Conservation (phyloP, 2,329 filamentous ascomycete species). For the Alternaria brassicae region DNA sequence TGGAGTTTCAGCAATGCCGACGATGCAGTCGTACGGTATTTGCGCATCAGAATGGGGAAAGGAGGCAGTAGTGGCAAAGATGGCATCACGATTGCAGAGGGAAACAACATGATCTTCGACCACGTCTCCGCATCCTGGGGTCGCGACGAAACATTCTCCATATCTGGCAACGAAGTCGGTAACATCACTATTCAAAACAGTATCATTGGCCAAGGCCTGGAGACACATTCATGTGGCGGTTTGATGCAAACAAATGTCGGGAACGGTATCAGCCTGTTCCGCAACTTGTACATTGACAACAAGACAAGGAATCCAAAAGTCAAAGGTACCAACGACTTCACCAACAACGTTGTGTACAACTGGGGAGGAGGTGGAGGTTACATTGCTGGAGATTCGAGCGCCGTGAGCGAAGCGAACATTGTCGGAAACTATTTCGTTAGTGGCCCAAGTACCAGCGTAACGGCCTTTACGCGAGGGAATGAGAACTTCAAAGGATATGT, state of each 20-base stretch:
- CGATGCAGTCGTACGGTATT: slow-evolving; percentile 63
- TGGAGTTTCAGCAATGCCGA: slow-evolving; percentile 61
- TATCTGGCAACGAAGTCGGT: slow-evolving; percentile 54
- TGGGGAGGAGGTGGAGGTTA: slow-evolving; percentile 64
- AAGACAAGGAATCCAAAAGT: slow-evolving; percentile 66
- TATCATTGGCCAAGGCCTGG: slow-evolving; percentile 62
- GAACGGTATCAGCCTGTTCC: slow-evolving; percentile 58
- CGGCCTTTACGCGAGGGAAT: slow-evolving; percentile 64
- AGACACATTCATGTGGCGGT: slow-evolving; percentile 62
- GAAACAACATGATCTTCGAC: slow-evolving; percentile 64
- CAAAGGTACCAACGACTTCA: slow-evolving; percentile 64
- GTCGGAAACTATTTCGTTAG: slow-evolving; percentile 66
- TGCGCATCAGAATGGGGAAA: slow-evolving; percentile 63
- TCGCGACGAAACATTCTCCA: slow-evolving; percentile 64
- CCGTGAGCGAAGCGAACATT: slow-evolving; percentile 59
- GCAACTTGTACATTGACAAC: slow-evolving; percentile 65
- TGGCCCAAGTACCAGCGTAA: slow-evolving; percentile 59
- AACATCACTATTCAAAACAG: slow-evolving; percentile 62
- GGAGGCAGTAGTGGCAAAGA: slow-evolving; percentile 62
- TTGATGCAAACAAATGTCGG: slow-evolving; percentile 59
- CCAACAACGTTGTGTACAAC: slow-evolving; percentile 62
- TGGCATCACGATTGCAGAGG: slow-evolving; percentile 61
- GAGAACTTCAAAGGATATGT: slow-evolving; percentile 62
- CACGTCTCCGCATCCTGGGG: slow-evolving; percentile 63
- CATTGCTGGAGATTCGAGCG: slow-evolving; percentile 60